Evolutionary conservation across 495 filamentous ascomycete species (phyloP), one percentile per base, ranked within the genome.

Genomic region (Tuber indicum): DNA sequence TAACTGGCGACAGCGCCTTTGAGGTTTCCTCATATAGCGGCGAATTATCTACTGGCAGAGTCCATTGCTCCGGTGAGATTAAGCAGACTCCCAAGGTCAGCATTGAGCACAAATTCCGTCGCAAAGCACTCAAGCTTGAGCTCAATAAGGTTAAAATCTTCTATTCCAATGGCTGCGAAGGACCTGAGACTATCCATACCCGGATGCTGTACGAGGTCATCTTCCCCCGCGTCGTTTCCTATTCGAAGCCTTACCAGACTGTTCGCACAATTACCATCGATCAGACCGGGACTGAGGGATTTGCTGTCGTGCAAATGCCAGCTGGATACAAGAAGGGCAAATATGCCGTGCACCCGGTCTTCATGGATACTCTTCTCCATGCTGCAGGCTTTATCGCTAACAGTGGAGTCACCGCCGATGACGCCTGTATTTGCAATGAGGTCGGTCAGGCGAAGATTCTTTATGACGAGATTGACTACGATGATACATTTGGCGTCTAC

Each of bases 201-300:
- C 89, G 89, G n/a, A 88, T 94, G 85, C 90, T 91, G 1, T 96
- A 96, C 85, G 92, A 92, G 82, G 86, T 94, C 19, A 91, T 95
- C 78, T 83, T 86, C n/a, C 86, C 90, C 66, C 85, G 94, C 6
- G 92, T 93, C 42, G 89, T 93, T 66, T 94, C 92, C 79, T 87
- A 89, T 66, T 84, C 84, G 1, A 87, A 89, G 58, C 77, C 47
- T 43, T 96, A 92, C 84, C 86, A 88, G 76, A 92, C 91, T 41
- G 91, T 94, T 86, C 88, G 91, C 74, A 91, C 94, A 75, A 91
- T 95, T 70, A 90, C 93, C 72, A 87, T 96, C 17, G 89, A 94
- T 83, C 92, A 90, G 83, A 86, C 86, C 1, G 87, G 89, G 23
- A 89, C 90, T 71, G 93, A 96, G 81, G 91, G 92, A 46, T 92